phyloP scores from a whole-genome alignment of 768 basidiomycete species.

The Tricholoma furcatifolium region DNA sequence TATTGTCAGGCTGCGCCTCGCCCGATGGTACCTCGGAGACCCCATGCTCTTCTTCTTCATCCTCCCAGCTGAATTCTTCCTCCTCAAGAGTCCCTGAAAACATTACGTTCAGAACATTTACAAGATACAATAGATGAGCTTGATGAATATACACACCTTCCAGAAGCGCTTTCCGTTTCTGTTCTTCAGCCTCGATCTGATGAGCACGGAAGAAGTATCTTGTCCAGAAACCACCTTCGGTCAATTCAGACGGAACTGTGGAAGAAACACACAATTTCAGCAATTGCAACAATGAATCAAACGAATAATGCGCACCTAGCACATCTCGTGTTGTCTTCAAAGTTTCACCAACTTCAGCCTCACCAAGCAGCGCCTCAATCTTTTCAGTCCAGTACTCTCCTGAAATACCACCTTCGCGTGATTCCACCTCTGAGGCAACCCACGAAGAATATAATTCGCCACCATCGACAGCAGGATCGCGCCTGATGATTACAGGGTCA shows the following conservation, averaged over 20 bases:
- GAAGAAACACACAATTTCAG: constrained; percentile 4
- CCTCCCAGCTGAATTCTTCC: constrained; percentile 92
- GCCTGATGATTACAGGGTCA: constrained; percentile 72
- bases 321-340: constrained; percentile 52
- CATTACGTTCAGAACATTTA: not conserved
- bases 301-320: constrained; percentile 48
- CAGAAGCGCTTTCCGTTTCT: constrained; percentile 73
- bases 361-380: constrained; percentile 47
- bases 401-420: constrained; percentile 55
- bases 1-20: constrained; percentile 17
- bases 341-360: constrained; percentile 48
- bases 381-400: constrained; percentile 56
- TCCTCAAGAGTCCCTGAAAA: constrained; percentile 62
- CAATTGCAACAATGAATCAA: constrained; percentile 5
- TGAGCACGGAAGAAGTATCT: constrained; percentile 88
- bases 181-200: constrained; percentile 79
- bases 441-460: constrained; percentile 58
- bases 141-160: constrained; percentile 47
- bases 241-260: constrained; percentile 69
- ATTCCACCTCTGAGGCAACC: constrained; percentile 49
- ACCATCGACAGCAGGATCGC: constrained; percentile 71
- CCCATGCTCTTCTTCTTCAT: constrained; percentile 75
- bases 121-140: not conserved
- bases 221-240: constrained; percentile 74
- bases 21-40: not conserved